phyloP scores from a whole-genome alignment of 306 rosid species.

The Corylus americana region DNA sequence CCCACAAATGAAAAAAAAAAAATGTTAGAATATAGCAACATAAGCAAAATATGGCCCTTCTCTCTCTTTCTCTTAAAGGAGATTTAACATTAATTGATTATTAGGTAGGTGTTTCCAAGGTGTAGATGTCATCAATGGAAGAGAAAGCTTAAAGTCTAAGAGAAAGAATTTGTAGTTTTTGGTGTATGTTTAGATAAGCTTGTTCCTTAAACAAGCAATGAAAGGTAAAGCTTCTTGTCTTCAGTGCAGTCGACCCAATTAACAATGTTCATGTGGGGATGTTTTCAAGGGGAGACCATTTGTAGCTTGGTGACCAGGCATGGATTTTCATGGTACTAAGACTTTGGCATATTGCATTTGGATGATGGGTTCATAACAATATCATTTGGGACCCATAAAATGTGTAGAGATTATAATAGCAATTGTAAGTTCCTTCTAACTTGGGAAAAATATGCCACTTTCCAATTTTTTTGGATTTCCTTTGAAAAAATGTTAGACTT shows the following conservation, averaged over 20 bases:
- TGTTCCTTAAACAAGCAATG: constrained; percentile 1
- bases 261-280: constrained; percentile 14
- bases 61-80: neutral
- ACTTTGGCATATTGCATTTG: neutral
- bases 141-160: neutral
- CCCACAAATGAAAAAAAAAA: too few species aligned
- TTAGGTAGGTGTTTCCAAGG: constrained; percentile 2
- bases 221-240: constrained; percentile 22
- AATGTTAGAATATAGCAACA: too few species aligned
- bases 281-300: constrained; percentile 6
- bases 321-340: neutral
- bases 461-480: too few species aligned
- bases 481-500: too few species aligned
- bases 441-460: neutral
- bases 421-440: neutral
- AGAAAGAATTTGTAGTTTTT: constrained; percentile 1
- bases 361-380: constrained; percentile 5
- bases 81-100: neutral
- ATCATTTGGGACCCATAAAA: neutral
- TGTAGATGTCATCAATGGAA: constrained; percentile 17
- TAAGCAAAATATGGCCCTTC: too few species aligned
- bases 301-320: neutral
- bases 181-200: constrained; percentile 14
- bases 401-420: neutral
- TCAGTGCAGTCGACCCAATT: neutral